Conservation (phyloP, 768 basidiomycete genomes). For the Melanogaster broomeanus region DNA sequence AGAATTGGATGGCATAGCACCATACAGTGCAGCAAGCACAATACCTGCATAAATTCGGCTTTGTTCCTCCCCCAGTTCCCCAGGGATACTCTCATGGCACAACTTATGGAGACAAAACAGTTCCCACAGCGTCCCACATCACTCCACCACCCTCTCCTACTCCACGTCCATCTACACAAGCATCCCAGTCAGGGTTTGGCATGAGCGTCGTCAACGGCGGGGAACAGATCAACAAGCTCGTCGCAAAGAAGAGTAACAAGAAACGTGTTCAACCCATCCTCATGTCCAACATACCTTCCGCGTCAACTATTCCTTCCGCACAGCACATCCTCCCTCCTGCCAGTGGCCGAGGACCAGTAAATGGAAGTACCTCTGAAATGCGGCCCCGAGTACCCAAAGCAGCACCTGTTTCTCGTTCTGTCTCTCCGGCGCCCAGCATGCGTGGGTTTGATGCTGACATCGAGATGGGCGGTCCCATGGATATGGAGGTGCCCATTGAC, state of each 20-base stretch:
- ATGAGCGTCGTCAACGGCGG: constrained; percentile 40
- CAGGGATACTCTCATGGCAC: constrained; percentile 66
- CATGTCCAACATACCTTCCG: constrained; percentile 40
- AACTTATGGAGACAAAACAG: constrained; percentile 16
- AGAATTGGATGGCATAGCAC: constrained; percentile 81
- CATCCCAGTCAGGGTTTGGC: constrained; percentile 44
- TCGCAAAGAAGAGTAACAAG: constrained; percentile 73
- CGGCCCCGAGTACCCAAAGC: constrained; percentile 28
- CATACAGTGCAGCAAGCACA: constrained; percentile 71
- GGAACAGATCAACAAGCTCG: constrained; percentile 70
- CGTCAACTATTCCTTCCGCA: constrained; percentile 16
- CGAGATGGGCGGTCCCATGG: constrained; percentile 46
- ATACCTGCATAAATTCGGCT: constrained; percentile 82
- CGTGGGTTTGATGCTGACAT: constrained; percentile 48
- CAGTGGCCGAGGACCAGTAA: not conserved
- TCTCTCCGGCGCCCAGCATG: constrained; percentile 52
- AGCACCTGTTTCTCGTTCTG: constrained; percentile 25
- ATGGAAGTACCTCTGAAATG: constrained; percentile 7
- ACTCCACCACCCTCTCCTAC: constrained; percentile 55
- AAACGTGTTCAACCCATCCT: constrained; percentile 59
- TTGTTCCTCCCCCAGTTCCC: constrained; percentile 64
- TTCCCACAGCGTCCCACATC: constrained; percentile 31
- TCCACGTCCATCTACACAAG: constrained; percentile 30
- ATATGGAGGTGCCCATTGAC: constrained; percentile 57
- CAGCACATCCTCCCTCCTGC: constrained; percentile 11